Base-by-base conservation (phyloP, 164 flowering plant species). In the Hamamelis virginiana region DNA sequence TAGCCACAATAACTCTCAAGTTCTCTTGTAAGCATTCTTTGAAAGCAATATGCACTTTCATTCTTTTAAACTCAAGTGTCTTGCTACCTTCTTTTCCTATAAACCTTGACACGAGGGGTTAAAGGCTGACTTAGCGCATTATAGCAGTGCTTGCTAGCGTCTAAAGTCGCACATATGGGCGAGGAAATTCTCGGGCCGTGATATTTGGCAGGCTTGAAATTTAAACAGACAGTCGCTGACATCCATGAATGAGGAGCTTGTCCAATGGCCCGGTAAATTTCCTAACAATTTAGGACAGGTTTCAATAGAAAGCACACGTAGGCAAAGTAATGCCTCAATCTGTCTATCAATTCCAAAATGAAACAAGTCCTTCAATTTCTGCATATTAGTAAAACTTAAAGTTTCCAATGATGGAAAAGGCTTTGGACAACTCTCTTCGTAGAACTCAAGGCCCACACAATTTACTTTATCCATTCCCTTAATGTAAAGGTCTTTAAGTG, bases 381-480 rank as follows among this genome's bases (percentile, higher is more conserved):
- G 38, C 68, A 64, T 64, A 0, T 56, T 33, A n/a, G 18, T 10
- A 9, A 71, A 57, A 14, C 15, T 64, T 13, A 71, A 33, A 38
- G 18, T 59, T 28, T 71, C 63, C 59, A 71, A 55, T 18, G 74
- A 71, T 57, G 26, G 62, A 71, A 71, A 71, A 15, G 70, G 70
- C 18, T 23, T 41, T 41, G 26, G 12, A 22, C 48, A 9, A 27
- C 61, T 64, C 5, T 27, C 66, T 13, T 53, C 53, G 19, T 46
- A 63, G 38, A 63, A 63, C 33, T 25, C 53, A 22, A 8, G 14
- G 3, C 33, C 53, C 53, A 63, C 66, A 13, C 0, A 13, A 11
- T 15, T 12, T 50, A 50, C 53, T 18, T 8, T 21, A 18, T 50
- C 18, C 22, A 50, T 50, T 50, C 53, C 2, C 9, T 50, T 50